Conservation (phyloP, 2,329 filamentous ascomycete species). For the Aspergillus ibericus region DNA sequence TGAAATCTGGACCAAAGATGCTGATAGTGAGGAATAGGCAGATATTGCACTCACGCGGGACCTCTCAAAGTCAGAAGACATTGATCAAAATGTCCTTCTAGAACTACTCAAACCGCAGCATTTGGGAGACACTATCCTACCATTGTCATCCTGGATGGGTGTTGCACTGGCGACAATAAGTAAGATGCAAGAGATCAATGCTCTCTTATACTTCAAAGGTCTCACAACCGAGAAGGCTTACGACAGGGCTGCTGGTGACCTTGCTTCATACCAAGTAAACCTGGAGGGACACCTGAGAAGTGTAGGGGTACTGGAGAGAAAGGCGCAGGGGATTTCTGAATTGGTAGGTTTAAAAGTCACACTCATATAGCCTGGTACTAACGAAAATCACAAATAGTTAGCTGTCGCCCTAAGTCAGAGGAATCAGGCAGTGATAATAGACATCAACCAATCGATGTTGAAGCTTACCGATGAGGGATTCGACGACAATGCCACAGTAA, state of each 20-base stretch:
- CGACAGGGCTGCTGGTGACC: not conserved
- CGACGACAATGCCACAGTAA: conserved; percentile 28
- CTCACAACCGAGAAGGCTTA: not conserved
- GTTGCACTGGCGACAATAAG: conserved; percentile 10
- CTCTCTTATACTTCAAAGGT: not conserved
- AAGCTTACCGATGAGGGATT: conserved; percentile 18
- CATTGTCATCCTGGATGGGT: conserved; percentile 8
- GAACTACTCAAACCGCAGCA: conserved; percentile 15
- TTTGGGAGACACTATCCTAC: conserved; percentile 9
- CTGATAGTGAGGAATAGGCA: conserved; percentile 2
- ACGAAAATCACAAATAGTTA: conserved; percentile 7
- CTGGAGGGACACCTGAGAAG: conserved; percentile 17
- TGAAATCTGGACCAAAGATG: not conserved
- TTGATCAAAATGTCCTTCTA: not conserved
- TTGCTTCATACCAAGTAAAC: conserved; percentile 9
- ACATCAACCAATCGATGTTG: conserved; percentile 19
- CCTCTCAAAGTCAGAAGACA: not conserved
- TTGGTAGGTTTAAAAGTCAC: conserved; percentile 9
- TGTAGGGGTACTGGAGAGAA: conserved; percentile 16
- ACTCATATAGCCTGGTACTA: not conserved
- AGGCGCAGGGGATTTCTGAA: conserved; percentile 17
- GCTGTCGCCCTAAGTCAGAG: conserved; percentile 14
- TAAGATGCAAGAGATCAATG: conserved; percentile 12
- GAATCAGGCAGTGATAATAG: conserved; percentile 14
- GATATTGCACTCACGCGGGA: conserved; percentile 17